Conservation (phyloP, 495 filamentous ascomycete species). For the Corynascus novoguineensis region DNA sequence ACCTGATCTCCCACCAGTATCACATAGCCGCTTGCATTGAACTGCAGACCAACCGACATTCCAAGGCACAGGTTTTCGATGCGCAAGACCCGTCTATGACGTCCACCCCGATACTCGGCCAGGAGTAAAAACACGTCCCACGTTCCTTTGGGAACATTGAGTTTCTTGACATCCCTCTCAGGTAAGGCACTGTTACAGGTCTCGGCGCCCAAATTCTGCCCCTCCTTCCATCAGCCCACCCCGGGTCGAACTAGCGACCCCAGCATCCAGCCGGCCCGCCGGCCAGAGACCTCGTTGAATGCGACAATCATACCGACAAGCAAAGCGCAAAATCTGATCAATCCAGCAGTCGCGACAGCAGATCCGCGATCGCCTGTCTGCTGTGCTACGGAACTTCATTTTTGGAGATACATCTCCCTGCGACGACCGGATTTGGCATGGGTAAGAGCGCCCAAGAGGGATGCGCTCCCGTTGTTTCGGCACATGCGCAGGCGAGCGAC, state of each 20-base stretch:
- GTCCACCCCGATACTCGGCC: background rate
- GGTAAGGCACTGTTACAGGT: conserved; percentile 2
- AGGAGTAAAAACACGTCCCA: background rate
- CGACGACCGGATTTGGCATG: background rate
- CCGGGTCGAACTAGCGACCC: background rate
- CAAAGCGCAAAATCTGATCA: background rate
- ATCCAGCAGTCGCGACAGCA: background rate
- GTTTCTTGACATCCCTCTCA: background rate
- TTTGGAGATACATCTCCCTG: background rate
- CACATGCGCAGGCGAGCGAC: background rate
- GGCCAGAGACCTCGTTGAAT: background rate
- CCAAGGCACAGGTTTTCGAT: conserved; percentile 5
- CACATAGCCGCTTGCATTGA: background rate
- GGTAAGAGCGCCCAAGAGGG: background rate
- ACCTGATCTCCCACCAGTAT: background rate
- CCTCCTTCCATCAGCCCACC: conserved; percentile 1
- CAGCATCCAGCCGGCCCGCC: background rate
- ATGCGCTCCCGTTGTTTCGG: background rate
- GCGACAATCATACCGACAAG: conserved; percentile 5
- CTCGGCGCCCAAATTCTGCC: background rate
- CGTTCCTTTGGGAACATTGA: background rate
- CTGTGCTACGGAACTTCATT: background rate
- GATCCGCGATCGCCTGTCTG: conserved; percentile 1
- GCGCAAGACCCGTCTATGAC: conserved; percentile 10
- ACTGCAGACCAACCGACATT: conserved; percentile 1